phyloP scores from a whole-genome alignment of 202 grass and related monocot species.

The Carex arenaria region DNA sequence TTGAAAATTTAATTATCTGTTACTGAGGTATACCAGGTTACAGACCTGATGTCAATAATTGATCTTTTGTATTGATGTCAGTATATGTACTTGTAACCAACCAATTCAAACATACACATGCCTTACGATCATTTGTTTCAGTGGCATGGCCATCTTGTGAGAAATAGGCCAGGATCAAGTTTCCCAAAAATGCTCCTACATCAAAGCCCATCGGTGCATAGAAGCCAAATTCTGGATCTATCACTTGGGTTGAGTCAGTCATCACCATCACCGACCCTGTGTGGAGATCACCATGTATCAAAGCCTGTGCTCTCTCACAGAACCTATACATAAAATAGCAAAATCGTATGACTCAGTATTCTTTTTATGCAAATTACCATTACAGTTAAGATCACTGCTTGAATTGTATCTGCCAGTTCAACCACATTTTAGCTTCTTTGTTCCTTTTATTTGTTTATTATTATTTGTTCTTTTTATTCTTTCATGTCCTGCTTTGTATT shows the following conservation, averaged over 20 bases:
- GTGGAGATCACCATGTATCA: slow-evolving; percentile 96
- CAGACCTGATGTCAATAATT: background rate
- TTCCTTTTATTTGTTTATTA: background rate
- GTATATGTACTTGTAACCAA: background rate
- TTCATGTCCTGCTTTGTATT: background rate
- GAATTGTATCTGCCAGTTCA: background rate
- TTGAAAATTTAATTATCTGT: background rate
- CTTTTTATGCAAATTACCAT: background rate
- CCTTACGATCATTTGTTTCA: slow-evolving; percentile 59
- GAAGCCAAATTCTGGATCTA: slow-evolving; percentile 92
- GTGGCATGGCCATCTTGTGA: slow-evolving; percentile 84
- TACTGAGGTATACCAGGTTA: background rate
- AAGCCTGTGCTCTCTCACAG: slow-evolving; percentile 83
- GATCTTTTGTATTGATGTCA: background rate
- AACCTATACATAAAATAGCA: slow-evolving; percentile 41
- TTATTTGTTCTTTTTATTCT: background rate
- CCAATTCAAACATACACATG: slow-evolving; percentile 21
- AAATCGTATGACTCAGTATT: background rate
- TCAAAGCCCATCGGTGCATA: slow-evolving; percentile 92
- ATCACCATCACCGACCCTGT: slow-evolving; percentile 92
- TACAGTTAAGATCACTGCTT: background rate
- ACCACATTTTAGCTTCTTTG: background rate
- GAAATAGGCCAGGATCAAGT: slow-evolving; percentile 85
- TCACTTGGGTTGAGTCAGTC: slow-evolving; percentile 71
- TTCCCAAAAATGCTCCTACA: slow-evolving; percentile 90